Percentiles rank a stretch among this genome's conserved stretches.
These are phyloP conservation scores for Mallotus repandus DNA, from an alignment of 441 rosid species.

Conservation along the genomic window DNA sequence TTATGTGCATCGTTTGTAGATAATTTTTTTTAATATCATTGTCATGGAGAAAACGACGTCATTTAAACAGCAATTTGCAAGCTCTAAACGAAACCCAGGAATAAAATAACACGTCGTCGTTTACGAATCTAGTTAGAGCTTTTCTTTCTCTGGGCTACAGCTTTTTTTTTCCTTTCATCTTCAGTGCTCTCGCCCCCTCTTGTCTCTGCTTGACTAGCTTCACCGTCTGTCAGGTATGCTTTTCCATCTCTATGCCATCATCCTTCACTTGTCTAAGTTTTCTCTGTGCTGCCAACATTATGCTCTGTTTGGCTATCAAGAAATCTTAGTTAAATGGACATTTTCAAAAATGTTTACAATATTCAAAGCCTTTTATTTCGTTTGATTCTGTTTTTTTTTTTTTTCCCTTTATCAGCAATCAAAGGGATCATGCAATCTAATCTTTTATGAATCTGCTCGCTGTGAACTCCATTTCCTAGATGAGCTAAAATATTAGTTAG, in stretches of 20 bases:
- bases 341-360: neutral
- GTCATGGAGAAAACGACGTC: too few relatives aligned
- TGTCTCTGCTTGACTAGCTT: neutral
- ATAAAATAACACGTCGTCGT: too few relatives aligned
- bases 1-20: too few relatives aligned
- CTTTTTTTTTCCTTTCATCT: neutral
- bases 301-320: too few relatives aligned
- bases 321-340: neutral
- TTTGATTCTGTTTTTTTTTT: neutral
- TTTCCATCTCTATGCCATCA: neutral
- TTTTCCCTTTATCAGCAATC: neutral
- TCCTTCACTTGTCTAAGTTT: neutral
- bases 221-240: constrained; percentile 5
- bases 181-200: neutral
- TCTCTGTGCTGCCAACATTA: neutral
- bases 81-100: too few relatives aligned
- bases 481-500: neutral
- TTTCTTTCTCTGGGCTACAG: too few relatives aligned
- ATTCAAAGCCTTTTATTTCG: neutral
- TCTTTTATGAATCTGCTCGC: too few relatives aligned
- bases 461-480: neutral
- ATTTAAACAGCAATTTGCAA: too few relatives aligned
- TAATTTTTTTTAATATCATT: too few relatives aligned
- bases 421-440: neutral
- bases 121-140: too few relatives aligned